Percentiles rank a stretch among this genome's conserved stretches.
Evolutionary conservation across 108 stramenopile genomes (phyloP).

Genomic region (Aurantiochytrium sp.): DNA sequence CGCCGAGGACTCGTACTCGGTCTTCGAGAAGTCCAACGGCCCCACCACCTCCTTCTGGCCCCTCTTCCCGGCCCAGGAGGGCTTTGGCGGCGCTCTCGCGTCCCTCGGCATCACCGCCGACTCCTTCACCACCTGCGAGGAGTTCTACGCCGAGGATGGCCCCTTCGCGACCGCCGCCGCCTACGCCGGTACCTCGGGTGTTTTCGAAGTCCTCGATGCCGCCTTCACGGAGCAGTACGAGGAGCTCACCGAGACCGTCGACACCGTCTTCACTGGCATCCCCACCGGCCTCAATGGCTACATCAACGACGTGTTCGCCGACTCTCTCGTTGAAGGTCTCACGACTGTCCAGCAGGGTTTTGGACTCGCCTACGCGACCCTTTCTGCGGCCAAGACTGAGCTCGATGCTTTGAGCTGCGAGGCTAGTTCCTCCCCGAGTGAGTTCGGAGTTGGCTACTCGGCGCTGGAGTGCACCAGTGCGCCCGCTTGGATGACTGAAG

Average conservation of each 20-base stretch:
- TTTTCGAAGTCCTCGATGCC: neutral
- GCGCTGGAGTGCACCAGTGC: no score
- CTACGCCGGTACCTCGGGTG: neutral
- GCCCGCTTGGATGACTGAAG: no score
- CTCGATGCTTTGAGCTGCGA: no score
- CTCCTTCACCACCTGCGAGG: neutral
- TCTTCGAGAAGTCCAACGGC: neutral
- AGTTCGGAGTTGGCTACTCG: no score
- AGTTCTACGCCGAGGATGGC: neutral
- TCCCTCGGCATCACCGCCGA: neutral
- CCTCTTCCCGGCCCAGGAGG: conserved; percentile 1
- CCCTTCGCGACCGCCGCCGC: neutral
- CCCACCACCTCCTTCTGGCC: conserved; percentile 10
- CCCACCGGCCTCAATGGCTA: no score
- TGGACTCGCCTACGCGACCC: no score
- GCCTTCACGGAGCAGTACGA: neutral
- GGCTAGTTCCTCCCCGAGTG: no score
- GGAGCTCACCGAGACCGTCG: neutral
- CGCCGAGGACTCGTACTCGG: neutral
- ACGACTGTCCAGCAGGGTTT: no score
- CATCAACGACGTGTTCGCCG: no score
- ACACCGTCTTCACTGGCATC: no score
- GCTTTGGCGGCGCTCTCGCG: neutral
- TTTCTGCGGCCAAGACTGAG: no score
- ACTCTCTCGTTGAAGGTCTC: no score